phyloP scores from a whole-genome alignment of 2,329 filamentous ascomycete genomes.

The Chalaropsis thielavioides region DNA sequence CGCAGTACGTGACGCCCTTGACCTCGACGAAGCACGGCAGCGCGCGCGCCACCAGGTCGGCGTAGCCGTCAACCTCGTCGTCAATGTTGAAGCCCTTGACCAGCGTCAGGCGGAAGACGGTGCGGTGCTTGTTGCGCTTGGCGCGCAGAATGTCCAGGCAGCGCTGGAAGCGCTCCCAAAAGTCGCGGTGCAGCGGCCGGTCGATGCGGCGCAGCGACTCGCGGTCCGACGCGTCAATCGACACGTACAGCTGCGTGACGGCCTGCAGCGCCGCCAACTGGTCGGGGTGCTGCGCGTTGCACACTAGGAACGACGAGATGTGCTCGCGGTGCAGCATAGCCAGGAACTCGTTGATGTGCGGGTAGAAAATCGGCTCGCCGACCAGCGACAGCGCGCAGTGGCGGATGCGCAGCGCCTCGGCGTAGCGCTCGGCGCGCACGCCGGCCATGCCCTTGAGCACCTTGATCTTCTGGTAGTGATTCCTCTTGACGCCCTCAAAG shows the following conservation, averaged over 20 bases:
- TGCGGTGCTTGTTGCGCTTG: conserved; percentile 72
- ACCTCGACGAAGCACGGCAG: conserved; percentile 88
- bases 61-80: conserved; percentile 82
- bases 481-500: conserved; percentile 76
- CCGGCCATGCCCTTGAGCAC: conserved; percentile 91
- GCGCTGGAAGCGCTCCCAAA: conserved; percentile 88
- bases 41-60: conserved; percentile 70
- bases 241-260: conserved; percentile 92
- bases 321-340: conserved; percentile 67
- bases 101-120: conserved; percentile 85
- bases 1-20: conserved; percentile 95
- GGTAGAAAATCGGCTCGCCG: conserved; percentile 97
- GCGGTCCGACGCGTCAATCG: conserved; percentile 84
- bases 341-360: conserved; percentile 87
- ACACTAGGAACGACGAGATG: conserved; percentile 90
- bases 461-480: conserved; percentile 95
- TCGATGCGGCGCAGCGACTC: conserved; percentile 82
- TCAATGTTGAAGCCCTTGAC: conserved; percentile 98
- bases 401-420: conserved; percentile 81
- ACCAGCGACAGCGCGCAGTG: conserved; percentile 89
- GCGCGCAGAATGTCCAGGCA: conserved; percentile 81
- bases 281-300: conserved; percentile 91
- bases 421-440: conserved; percentile 78
- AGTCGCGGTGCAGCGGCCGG: conserved; percentile 82
- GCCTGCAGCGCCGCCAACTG: conserved; percentile 68